Evolutionary conservation across 225 moss, liverwort and hornwort genomes (phyloP), one percentile per base, ranked within the genome.

Genomic region (Rhytidiadelphus loreus): DNA sequence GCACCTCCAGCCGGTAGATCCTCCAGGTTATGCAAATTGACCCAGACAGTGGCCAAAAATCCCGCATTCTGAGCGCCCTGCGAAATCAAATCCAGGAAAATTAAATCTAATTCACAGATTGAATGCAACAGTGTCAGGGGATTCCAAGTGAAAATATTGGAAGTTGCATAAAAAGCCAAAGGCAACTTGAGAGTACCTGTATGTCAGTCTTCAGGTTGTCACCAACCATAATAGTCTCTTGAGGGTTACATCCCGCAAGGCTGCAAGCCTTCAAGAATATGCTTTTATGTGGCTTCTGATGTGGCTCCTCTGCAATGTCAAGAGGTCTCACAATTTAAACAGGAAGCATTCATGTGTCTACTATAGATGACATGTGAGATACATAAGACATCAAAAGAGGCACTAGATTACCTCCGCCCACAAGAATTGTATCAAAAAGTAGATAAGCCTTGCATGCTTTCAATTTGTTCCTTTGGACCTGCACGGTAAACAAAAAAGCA

Each of bases 401-500:
- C 35, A 83, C 39, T 26, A 60, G 18, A 35, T 76, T 60, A 98
- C 98, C 98, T 95, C 98, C 98, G 23, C 98, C 98, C 71, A 97
- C 97, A 82, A 98, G 94, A 62, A 96, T 95, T 41, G 93, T 97
- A 82, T 95, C 95, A 87, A 98, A 98, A 82, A 97, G 92, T 39
- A 93, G 88, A 82, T 92, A 89, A 60, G 98, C 98, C 60, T 93
- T 95, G 89, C 97, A 96, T 35, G 96, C 94, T 90, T 93, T 95
- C 85, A 98, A 86, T 92, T 98, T 98, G 82, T 92, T 94, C 89
- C 98, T 96, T 91, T 98, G 98, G 28, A 98, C 95, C 98, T 98
- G 94, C 88, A 88, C 33, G 53, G 68, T 57, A 43, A n/a, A 68
- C 25, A 84, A 44, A 63, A 63, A 52, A 75, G 20, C 56, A 77